Evolutionary conservation across 2,329 filamentous ascomycete genomes (phyloP).

Genomic region (Metarhizium anisopliae): DNA sequence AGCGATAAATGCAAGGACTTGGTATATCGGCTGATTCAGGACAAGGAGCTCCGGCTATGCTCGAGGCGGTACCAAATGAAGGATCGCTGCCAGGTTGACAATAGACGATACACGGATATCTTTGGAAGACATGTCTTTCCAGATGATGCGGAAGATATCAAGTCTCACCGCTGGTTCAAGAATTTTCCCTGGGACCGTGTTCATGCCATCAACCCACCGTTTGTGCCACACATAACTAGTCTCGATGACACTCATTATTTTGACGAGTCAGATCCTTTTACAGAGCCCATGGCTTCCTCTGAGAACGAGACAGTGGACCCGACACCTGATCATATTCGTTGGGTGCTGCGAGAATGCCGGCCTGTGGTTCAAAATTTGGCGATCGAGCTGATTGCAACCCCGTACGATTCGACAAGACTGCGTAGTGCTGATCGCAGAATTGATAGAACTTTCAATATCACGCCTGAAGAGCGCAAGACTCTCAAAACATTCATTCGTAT

Average conservation of each 20-base stretch:
- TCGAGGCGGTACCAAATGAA: constrained; percentile 65
- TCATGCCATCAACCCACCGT: constrained; percentile 64
- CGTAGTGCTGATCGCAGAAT: constrained; percentile 41
- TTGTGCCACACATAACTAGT: constrained; percentile 62
- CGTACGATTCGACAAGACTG: constrained; percentile 39
- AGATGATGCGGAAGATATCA: constrained; percentile 83
- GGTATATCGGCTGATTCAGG: constrained; percentile 61
- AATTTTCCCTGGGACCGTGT: constrained; percentile 70
- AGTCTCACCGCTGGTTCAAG: constrained; percentile 76
- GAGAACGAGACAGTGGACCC: constrained; percentile 20
- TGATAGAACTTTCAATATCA: constrained; percentile 26
- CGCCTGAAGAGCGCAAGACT: constrained; percentile 27
- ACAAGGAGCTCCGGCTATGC: constrained; percentile 68
- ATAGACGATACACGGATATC: constrained; percentile 13
- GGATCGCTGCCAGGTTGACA: constrained; percentile 32
- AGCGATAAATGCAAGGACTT: constrained; percentile 68
- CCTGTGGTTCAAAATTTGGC: constrained; percentile 33
- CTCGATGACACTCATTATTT: constrained; percentile 82
- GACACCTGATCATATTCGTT: constrained; percentile 21
- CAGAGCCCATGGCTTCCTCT: constrained; percentile 47
- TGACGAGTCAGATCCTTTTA: constrained; percentile 68
- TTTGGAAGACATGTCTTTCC: constrained; percentile 61
- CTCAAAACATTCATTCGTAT: constrained; percentile 42
- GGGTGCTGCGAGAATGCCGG: constrained; percentile 28
- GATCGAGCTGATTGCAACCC: constrained; percentile 34